These are phyloP conservation scores for Kwoniella sp. DNA, from an alignment of 768 basidiomycete genomes.

Conservation along the genomic window DNA sequence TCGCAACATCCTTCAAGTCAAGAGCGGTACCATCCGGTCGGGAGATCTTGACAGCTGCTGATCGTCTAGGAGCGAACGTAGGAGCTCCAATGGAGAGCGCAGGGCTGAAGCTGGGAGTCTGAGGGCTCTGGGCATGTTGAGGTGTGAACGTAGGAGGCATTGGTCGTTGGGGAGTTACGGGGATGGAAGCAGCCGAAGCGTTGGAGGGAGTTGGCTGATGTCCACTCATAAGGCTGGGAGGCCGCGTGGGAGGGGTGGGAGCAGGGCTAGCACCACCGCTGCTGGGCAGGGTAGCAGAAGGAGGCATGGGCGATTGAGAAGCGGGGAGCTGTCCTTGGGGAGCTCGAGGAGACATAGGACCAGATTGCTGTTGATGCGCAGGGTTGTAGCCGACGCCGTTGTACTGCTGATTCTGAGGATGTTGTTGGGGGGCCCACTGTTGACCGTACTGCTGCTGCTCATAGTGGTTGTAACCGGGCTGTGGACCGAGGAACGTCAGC, in stretches of 20 bases:
- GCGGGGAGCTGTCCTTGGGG: constrained; percentile 24
- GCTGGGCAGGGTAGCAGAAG: constrained; percentile 29
- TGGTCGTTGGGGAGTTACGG: constrained; percentile 40
- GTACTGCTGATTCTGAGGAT: constrained; percentile 35
- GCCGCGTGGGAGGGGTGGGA: constrained; percentile 44
- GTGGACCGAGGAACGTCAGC: neutral
- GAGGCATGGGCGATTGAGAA: constrained; percentile 33
- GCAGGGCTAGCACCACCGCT: constrained; percentile 40
- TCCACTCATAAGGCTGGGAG: constrained; percentile 34
- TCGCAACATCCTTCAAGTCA: constrained; percentile 60
- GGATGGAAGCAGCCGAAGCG: constrained; percentile 26
- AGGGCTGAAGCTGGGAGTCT: constrained; percentile 25
- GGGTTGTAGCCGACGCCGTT: constrained; percentile 24
- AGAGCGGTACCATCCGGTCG: constrained; percentile 60
- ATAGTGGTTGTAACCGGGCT: constrained; percentile 38
- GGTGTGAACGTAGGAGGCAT: constrained; percentile 33
- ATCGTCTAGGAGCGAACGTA: constrained; percentile 55
- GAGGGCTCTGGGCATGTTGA: constrained; percentile 19
- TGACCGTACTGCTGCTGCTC: constrained; percentile 32
- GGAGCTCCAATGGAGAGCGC: constrained; percentile 53
- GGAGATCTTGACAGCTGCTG: constrained; percentile 56
- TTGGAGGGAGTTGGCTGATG: constrained; percentile 35
- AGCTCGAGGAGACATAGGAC: constrained; percentile 36
- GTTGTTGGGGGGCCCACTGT: constrained; percentile 45
- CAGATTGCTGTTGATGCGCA: constrained; percentile 21